Percentiles rank a stretch among this genome's conserved stretches.
Evolutionary conservation across 2,329 filamentous ascomycete species (phyloP).

Genomic region (Stylonectria norvegica): DNA sequence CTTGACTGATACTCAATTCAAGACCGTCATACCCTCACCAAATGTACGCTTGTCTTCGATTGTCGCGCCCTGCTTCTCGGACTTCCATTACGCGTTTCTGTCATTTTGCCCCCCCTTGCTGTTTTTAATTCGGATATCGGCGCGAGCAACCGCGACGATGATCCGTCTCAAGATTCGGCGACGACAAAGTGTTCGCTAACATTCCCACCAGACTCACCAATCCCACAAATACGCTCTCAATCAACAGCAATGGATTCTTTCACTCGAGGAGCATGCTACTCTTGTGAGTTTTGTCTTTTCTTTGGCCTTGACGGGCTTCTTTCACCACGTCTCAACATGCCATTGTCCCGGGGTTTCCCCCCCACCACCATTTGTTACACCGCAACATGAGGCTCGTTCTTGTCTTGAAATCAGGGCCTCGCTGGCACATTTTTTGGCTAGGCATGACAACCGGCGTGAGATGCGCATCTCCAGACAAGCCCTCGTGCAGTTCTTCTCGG

Average conservation of each 20-base stretch:
- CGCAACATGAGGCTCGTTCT: no score
- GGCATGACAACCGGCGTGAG: no score
- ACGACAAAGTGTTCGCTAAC: constrained; percentile 17
- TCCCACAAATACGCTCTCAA: constrained; percentile 10
- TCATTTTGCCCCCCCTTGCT: neutral
- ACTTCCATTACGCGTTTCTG: neutral
- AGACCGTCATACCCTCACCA: neutral
- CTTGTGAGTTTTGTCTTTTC: constrained; percentile 40
- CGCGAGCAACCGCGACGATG: neutral
- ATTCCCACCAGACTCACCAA: constrained; percentile 1
- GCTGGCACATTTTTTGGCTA: no score
- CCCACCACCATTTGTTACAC: neutral
- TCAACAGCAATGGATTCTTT: constrained; percentile 42
- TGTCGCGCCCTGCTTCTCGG: neutral
- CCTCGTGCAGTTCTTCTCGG: no score
- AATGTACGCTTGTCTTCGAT: neutral
- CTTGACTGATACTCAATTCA: neutral
- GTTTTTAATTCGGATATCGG: neutral
- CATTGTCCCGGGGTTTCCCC: no score
- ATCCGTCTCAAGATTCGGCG: neutral
- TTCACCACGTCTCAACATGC: neutral
- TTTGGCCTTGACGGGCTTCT: constrained; percentile 1
- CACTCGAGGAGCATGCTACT: constrained; percentile 49
- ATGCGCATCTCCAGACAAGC: no score
- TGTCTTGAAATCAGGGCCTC: no score